A percentile compares a stretch with the other conserved stretches of the same genome.
Conservation (phyloP, 2,329 filamentous ascomycete genomes). For the Myrmaecium sp. region DNA sequence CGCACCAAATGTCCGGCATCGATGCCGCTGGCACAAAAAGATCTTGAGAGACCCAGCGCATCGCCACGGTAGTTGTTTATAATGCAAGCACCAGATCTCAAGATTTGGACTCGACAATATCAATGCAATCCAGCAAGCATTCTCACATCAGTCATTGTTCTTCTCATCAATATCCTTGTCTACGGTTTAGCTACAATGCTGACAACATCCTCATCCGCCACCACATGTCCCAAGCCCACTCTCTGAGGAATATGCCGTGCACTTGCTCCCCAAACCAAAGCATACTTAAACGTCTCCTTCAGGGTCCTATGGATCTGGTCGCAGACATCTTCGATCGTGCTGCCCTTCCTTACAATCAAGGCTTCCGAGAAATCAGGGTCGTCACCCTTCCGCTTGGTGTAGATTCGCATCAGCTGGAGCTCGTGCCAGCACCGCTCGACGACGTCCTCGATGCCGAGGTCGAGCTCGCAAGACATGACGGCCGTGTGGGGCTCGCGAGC, state of each 20-base stretch:
- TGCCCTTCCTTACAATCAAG: conserved; percentile 75
- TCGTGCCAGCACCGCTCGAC: conserved; percentile 93
- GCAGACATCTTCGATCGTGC: conserved; percentile 91
- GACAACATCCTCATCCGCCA: conserved; percentile 53
- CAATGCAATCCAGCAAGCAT: too few relatives aligned
- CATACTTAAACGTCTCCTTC: conserved; percentile 99
- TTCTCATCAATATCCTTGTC: too few relatives aligned
- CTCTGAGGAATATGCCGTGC: conserved; percentile 88
- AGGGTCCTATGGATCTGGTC: conserved; percentile 84
- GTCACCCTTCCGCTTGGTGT: conserved; percentile 82
- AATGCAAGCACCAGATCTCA: too few relatives aligned
- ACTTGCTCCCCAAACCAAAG: conserved; percentile 92
- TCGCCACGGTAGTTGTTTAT: not conserved
- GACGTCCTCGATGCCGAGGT: conserved; percentile 84
- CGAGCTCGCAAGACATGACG: conserved; percentile 94
- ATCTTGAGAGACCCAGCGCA: not conserved
- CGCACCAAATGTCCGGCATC: not conserved
- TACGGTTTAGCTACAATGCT: too few relatives aligned
- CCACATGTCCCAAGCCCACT: conserved; percentile 69
- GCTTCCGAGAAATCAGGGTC: conserved; percentile 85
- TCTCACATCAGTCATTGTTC: too few relatives aligned
- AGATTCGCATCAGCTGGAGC: conserved; percentile 73
- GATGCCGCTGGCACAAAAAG: not conserved
- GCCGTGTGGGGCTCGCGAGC: conserved; percentile 86
- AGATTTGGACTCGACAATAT: too few relatives aligned